Evolutionary conservation across 441 rosid genomes (phyloP).

Genomic region (Sinapis alba): DNA sequence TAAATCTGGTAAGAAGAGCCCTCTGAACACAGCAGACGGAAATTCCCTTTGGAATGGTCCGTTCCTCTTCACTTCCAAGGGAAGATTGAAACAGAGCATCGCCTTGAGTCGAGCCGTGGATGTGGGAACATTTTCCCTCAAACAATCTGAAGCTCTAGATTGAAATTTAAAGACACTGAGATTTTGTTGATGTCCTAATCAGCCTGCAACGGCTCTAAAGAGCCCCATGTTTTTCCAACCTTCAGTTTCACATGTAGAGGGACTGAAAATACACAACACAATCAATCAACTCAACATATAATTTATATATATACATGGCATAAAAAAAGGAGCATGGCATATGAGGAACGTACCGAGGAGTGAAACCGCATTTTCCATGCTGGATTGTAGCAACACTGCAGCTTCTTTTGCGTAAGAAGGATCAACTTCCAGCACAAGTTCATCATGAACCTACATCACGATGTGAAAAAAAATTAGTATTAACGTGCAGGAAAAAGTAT

Average conservation of each 20-base stretch:
- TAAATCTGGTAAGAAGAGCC: constrained; percentile 22
- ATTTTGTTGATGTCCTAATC: constrained; percentile 42
- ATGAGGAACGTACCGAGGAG: constrained; percentile 66
- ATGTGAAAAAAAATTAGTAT: neutral
- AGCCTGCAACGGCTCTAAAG: constrained; percentile 65
- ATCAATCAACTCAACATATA: constrained; percentile 1
- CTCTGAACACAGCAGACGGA: constrained; percentile 2
- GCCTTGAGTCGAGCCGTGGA: constrained; percentile 7
- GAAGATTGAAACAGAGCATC: neutral
- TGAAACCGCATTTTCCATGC: constrained; percentile 86
- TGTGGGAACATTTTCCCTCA: constrained; percentile 14
- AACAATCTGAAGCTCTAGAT: constrained; percentile 10
- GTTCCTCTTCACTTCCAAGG: neutral
- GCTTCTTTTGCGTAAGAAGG: constrained; percentile 77
- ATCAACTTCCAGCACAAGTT: constrained; percentile 89
- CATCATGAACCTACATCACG: constrained; percentile 82
- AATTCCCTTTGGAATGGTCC: neutral
- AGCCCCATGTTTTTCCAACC: constrained; percentile 97
- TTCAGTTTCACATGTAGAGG: constrained; percentile 86
- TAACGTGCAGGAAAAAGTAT: neutral
- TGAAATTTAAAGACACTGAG: neutral
- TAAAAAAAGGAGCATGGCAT: neutral
- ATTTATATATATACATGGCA: neutral
- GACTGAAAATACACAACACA: constrained; percentile 51
- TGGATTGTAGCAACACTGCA: constrained; percentile 58